Conservation (phyloP, 116 monocot genomes). For the Iris pallida region DNA sequence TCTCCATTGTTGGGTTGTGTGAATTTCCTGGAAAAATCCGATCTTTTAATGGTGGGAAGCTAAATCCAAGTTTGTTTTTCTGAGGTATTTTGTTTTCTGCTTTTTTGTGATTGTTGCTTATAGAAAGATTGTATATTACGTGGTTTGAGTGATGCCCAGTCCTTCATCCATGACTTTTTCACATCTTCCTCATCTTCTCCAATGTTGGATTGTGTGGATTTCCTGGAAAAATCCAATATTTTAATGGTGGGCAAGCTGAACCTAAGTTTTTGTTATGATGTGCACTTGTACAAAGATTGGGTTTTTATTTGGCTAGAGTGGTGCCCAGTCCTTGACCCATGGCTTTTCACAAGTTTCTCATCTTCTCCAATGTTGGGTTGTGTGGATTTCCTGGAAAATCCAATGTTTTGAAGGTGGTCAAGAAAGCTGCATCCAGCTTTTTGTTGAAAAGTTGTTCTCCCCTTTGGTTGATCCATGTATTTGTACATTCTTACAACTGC, state of each 20-base stretch:
- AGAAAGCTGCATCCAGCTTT: no score
- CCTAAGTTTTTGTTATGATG: background rate
- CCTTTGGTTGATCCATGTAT: background rate
- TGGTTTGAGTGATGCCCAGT: no score
- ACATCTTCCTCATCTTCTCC: slow-evolving; percentile 8
- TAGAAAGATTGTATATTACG: no score
- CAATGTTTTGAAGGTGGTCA: no score
- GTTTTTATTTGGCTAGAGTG: slow-evolving; percentile 13
- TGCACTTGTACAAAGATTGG: slow-evolving; percentile 17
- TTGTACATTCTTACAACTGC: slow-evolving; percentile 5
- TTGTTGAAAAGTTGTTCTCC: no score
- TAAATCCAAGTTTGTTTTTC: background rate
- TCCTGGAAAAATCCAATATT: slow-evolving; percentile 1
- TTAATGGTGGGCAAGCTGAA: background rate
- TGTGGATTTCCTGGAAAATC: no score
- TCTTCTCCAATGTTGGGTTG: background rate
- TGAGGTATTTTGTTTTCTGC: background rate
- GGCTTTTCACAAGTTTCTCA: background rate
- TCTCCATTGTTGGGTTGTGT: no score
- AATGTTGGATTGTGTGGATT: background rate
- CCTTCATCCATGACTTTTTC: background rate
- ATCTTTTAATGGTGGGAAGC: background rate
- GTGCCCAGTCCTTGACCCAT: background rate
- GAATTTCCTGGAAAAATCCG: background rate
- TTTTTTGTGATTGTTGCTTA: no score